These are phyloP conservation scores for Cyberlindnera euphorbiiphila DNA, from an alignment of 805 yeast species.

Conservation along the genomic window DNA sequence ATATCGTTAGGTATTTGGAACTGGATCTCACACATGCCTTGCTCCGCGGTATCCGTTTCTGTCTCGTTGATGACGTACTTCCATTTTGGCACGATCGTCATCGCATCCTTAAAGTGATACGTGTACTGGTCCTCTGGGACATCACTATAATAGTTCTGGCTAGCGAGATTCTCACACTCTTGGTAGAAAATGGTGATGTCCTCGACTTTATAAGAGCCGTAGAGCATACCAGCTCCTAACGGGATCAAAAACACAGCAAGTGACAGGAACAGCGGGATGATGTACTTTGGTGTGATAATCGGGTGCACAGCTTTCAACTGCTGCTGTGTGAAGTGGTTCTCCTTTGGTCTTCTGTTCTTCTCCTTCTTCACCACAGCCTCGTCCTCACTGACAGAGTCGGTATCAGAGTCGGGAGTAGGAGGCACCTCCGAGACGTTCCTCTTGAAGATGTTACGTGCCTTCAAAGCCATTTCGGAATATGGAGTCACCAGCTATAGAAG, in stretches of 20 bases:
- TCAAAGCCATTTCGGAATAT: constrained; percentile 18
- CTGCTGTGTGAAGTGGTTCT: constrained; percentile 73
- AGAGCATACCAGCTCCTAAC: constrained; percentile 79
- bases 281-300: constrained; percentile 84
- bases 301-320: constrained; percentile 61
- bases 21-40: constrained; percentile 63
- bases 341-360: constrained; percentile 62
- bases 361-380: constrained; percentile 36
- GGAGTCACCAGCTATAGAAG: background rate
- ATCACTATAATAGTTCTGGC: constrained; percentile 37
- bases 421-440: constrained; percentile 16
- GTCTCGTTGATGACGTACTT: constrained; percentile 41
- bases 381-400: constrained; percentile 44
- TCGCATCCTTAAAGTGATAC: constrained; percentile 51
- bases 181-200: constrained; percentile 72
- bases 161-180: constrained; percentile 56
- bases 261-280: constrained; percentile 71
- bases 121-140: constrained; percentile 57
- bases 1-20: constrained; percentile 71
- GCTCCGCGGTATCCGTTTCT: constrained; percentile 42
- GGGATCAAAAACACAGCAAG: constrained; percentile 84
- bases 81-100: constrained; percentile 61
- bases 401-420: constrained; percentile 33
- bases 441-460: constrained; percentile 26
- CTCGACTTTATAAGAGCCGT: constrained; percentile 68